Conservation (phyloP, 108 stramenopile species). For the Pseudonitzschia multiseries region DNA sequence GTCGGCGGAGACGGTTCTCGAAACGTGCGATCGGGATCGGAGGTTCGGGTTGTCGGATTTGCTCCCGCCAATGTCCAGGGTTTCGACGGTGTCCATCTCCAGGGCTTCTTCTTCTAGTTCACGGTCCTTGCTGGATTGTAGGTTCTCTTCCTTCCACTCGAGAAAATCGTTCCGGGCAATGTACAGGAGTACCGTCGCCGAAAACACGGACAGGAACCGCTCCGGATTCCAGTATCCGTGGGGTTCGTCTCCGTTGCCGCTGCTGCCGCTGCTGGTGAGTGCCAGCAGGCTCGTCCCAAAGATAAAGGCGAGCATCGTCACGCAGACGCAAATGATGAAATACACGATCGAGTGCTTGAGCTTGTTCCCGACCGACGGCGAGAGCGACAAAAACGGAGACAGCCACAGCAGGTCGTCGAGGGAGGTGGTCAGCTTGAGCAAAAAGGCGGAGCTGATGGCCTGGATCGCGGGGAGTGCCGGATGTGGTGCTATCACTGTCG, state of each 20-base stretch:
- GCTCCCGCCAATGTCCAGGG: neutral
- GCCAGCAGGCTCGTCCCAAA: neutral
- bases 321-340: neutral
- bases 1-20: neutral
- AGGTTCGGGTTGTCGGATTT: neutral
- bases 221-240: slow-evolving; percentile 8
- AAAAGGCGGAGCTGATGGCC: slow-evolving; percentile 2
- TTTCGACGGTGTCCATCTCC: neutral
- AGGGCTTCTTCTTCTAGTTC: neutral
- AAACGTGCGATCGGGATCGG: neutral
- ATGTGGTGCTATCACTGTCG: neutral
- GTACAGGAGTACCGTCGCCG: neutral
- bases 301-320: neutral
- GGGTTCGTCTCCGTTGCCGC: neutral
- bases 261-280: neutral
- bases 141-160: slow-evolving; percentile 8
- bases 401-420: slow-evolving; percentile 11
- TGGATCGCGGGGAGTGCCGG: neutral
- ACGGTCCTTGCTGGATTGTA: neutral
- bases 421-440: slow-evolving; percentile 14
- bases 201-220: slow-evolving; percentile 1
- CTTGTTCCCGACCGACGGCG: neutral
- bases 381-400: slow-evolving; percentile 10
- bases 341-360: neutral
- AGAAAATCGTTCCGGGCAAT: slow-evolving; percentile 7